Evolutionary conservation across 2,329 filamentous ascomycete genomes (phyloP).

Genomic region (Apiospora sp.): DNA sequence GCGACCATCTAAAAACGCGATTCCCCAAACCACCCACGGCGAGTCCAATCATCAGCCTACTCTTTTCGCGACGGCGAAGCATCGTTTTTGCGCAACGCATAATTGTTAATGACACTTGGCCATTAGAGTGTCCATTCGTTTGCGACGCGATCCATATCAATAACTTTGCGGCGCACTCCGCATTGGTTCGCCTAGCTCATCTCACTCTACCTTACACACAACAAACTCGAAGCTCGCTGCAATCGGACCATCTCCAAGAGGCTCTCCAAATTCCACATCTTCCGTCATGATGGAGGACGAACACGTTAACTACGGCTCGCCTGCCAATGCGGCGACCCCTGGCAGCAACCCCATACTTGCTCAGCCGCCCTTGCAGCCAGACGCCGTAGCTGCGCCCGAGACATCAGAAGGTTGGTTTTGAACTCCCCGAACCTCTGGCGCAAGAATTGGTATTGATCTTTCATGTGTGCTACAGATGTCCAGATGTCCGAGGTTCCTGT

Average conservation of each 20-base stretch:
- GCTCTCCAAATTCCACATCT: not conserved
- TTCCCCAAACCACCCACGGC: constrained; percentile 18
- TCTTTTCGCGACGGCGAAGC: constrained; percentile 16
- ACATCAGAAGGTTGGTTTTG: constrained; percentile 54
- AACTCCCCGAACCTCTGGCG: not conserved
- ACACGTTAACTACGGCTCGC: constrained; percentile 64
- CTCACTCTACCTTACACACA: not conserved
- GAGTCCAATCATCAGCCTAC: constrained; percentile 18
- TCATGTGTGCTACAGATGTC: constrained; percentile 58
- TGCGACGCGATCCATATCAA: constrained; percentile 12
- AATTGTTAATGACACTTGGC: not conserved
- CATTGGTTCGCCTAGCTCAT: not conserved
- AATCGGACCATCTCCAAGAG: not conserved
- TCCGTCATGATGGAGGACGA: constrained; percentile 62
- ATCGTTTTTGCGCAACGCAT: constrained; percentile 20
- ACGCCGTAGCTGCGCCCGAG: constrained; percentile 48
- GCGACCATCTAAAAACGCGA: constrained; percentile 21
- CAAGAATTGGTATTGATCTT: constrained; percentile 19
- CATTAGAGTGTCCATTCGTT: constrained; percentile 9
- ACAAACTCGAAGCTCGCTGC: constrained; percentile 1
- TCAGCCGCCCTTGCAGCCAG: constrained; percentile 60
- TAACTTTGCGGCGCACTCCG: constrained; percentile 16
- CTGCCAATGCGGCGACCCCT: constrained; percentile 63
- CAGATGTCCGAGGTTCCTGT: constrained; percentile 65
- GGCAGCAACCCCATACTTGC: constrained; percentile 63